A percentile compares a stretch with the other conserved stretches of the same genome.
Conservation (phyloP, 192 early-diverging fungal species). For the Linnemannia hyalina region DNA sequence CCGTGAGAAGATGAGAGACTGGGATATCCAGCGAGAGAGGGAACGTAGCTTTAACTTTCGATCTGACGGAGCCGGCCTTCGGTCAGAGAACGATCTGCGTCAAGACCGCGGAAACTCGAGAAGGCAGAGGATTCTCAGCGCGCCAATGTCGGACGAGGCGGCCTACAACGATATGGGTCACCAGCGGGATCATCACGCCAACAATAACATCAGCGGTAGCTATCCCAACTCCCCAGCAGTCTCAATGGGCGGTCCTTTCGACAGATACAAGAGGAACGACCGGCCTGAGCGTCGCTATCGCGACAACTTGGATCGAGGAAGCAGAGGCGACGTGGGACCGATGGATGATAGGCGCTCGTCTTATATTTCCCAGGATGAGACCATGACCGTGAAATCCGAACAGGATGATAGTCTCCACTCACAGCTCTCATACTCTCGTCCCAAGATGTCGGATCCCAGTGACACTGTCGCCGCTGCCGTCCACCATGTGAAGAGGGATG, state of each 20-base stretch:
- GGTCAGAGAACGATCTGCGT: constrained; percentile 3
- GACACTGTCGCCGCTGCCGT: not conserved
- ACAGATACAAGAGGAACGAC: constrained; percentile 1
- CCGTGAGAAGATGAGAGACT: not conserved
- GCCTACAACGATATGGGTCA: constrained; percentile 7
- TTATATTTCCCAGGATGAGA: not conserved
- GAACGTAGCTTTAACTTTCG: constrained; percentile 13
- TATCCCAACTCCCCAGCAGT: constrained; percentile 10
- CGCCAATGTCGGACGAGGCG: constrained; percentile 9
- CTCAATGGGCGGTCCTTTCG: not conserved
- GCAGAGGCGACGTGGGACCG: not conserved
- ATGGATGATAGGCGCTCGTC: not conserved
- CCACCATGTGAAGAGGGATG: not conserved
- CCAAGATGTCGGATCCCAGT: not conserved
- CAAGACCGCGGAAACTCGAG: constrained; percentile 1
- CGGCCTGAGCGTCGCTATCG: constrained; percentile 1
- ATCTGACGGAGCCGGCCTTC: constrained; percentile 20
- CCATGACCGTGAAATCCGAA: not conserved
- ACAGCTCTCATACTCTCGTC: not conserved
- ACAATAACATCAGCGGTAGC: not conserved
- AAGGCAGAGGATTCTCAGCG: constrained; percentile 33
- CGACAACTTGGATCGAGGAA: not conserved
- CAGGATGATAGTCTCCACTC: not conserved
- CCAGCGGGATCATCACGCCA: constrained; percentile 7
- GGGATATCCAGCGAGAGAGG: constrained; percentile 13